Evolutionary conservation across 352 stramenopile species (phyloP).

Genomic region (Aphanomyces euteiches): DNA sequence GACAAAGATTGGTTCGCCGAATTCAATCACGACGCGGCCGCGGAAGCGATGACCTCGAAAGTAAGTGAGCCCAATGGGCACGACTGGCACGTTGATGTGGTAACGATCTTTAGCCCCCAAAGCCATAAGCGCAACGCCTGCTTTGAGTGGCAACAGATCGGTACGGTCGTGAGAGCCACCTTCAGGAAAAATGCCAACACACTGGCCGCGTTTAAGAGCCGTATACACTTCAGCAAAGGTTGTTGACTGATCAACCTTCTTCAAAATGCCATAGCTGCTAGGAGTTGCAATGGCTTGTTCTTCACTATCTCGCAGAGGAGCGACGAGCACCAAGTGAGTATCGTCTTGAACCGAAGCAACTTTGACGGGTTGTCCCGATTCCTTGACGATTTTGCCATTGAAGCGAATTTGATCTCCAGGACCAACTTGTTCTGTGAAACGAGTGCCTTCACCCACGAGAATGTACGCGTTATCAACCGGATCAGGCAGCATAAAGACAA

Average conservation of each 20-base stretch:
- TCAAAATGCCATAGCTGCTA: slow-evolving; percentile 81
- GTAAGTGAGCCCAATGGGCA: slow-evolving; percentile 98
- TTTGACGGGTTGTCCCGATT: slow-evolving; percentile 78
- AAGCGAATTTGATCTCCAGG: slow-evolving; percentile 72
- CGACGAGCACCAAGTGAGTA: slow-evolving; percentile 70
- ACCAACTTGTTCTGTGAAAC: slow-evolving; percentile 25
- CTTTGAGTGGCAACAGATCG: slow-evolving; percentile 96
- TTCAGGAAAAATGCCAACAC: slow-evolving; percentile 97
- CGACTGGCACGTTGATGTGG: slow-evolving; percentile 93
- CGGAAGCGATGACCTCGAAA: slow-evolving; percentile 96
- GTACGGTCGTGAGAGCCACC: slow-evolving; percentile 97
- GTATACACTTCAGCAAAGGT: slow-evolving; percentile 92
- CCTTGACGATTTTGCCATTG: slow-evolving; percentile 72
- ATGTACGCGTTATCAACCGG: slow-evolving; percentile 40
- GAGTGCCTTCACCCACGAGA: slow-evolving; percentile 59
- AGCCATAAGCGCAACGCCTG: slow-evolving; percentile 97
- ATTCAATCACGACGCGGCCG: slow-evolving; percentile 95
- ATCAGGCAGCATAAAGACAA: slow-evolving; percentile 51
- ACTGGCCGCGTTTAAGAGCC: slow-evolving; percentile 84
- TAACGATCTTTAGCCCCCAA: slow-evolving; percentile 95
- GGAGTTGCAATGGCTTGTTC: slow-evolving; percentile 31
- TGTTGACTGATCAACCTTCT: slow-evolving; percentile 88
- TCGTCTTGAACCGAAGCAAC: slow-evolving; percentile 82
- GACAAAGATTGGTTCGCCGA: slow-evolving; percentile 89
- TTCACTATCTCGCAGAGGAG: slow-evolving; percentile 39